Evolutionary conservation across 208 protist genomes (phyloP).

Genomic region (Leishmania tarentolae): DNA sequence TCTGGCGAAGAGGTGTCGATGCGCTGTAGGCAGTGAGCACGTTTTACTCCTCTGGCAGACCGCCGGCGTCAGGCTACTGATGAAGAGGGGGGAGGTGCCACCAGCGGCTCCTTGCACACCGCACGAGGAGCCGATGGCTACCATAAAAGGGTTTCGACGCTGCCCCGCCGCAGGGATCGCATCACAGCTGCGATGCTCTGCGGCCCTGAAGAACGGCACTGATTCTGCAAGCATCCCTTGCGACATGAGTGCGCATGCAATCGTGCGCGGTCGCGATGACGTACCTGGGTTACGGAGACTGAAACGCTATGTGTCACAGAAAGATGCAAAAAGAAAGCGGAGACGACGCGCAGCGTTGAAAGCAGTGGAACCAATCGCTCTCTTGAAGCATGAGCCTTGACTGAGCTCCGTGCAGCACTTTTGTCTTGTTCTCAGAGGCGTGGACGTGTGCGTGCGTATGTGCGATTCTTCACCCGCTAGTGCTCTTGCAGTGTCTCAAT

Average conservation of each 20-base stretch:
- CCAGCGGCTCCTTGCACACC: neutral
- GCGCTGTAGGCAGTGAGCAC: neutral
- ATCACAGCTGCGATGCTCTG: neutral
- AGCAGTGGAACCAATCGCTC: neutral
- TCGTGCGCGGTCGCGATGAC: neutral
- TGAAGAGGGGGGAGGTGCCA: neutral
- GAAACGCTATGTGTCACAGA: neutral
- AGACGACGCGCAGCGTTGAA: neutral
- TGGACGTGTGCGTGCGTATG: neutral
- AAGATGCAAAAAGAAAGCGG: conserved; percentile 30
- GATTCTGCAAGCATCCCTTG: conserved; percentile 11
- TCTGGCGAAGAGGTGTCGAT: neutral
- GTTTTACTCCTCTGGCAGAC: neutral
- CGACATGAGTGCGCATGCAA: conserved; percentile 14
- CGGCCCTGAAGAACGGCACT: conserved; percentile 16
- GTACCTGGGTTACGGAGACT: neutral
- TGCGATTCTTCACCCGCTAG: neutral
- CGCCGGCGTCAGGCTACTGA: neutral
- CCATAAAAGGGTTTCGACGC: neutral
- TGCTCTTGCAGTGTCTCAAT: neutral
- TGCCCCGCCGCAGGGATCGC: neutral
- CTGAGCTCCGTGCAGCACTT: neutral
- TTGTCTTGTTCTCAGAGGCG: neutral
- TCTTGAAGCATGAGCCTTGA: neutral
- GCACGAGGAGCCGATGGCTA: conserved; percentile 25